Evolutionary conservation across 805 yeast genomes (phyloP), one percentile per base, ranked within the genome.

Genomic region (Gaillardinia entomophila): DNA sequence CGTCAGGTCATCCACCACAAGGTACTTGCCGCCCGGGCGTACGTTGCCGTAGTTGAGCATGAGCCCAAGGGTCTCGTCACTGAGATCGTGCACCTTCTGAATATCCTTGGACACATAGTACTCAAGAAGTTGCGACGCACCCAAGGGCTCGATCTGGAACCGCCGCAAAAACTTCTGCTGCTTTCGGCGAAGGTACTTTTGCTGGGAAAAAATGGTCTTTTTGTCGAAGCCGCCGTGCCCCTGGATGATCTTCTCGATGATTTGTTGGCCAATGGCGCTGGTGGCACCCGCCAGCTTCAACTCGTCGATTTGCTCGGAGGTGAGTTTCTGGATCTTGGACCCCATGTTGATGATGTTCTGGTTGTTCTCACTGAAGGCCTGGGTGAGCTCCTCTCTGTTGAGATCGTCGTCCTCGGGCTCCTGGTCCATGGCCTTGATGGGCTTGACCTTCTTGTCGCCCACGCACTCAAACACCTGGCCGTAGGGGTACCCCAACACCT

Each of bases 1-100:
- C 20, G 95, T 89, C n/a, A 96, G 82, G 51, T 92, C 98, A 51
- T 92, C 99, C 34, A 87, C 69, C 3, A 90, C 80, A 15, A 92
- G 62, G 49, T 92, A 92, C 37, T 73, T 77, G 1, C 98, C 97
- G 8, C 95, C 95, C 1, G 96, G 88, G 49, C 79, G 77, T 22
- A 92, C 74, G 51, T 90, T 87, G 2, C 82, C 96, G 45, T 82
- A 68, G 38, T 80, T 79, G 60, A 92, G 60, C 48, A 87, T 60
- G 56, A 83, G 62, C 0, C 94, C 96, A 24, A 92, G 53, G 1
- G 89, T 67, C 59, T 92, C 98, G 37, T 80, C 80, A 45, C 94
- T 84, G 71, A 92, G 62, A 50, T 88, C 95, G 57, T 84, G 63
- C 6, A 85, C 79, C 43, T 75, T 64, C 16, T 73, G 68, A 17